These are phyloP conservation scores for Dunaliella primolecta DNA, from an alignment of 139 green algal species.

Conservation along the genomic window DNA sequence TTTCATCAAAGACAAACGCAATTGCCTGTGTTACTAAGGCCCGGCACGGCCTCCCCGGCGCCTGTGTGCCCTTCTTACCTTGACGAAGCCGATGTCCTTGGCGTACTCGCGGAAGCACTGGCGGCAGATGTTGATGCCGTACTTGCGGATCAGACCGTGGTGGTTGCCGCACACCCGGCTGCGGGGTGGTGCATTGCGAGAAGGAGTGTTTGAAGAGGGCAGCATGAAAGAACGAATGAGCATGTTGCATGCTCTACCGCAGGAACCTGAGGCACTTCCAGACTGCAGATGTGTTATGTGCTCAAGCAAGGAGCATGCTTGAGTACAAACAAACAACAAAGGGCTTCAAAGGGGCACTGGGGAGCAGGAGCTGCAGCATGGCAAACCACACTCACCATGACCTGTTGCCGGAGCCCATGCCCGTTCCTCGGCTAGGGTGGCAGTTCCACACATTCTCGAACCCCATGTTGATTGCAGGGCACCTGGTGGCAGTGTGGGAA, in stretches of 20 bases:
- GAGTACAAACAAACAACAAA: neutral
- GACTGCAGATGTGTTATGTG: too few species aligned
- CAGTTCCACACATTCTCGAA: conserved; percentile 93
- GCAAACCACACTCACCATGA: conserved; percentile 27
- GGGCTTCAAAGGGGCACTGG: neutral
- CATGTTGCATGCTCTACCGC: neutral
- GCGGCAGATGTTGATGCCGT: conserved; percentile 97
- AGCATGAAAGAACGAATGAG: neutral
- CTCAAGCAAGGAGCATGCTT: too few species aligned
- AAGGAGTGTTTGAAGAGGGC: neutral
- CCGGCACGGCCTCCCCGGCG: too few species aligned
- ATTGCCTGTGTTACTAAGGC: neutral
- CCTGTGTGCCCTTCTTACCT: too few species aligned
- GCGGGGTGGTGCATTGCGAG: conserved; percentile 25
- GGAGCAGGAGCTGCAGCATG: neutral
- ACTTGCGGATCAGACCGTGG: conserved; percentile 97
- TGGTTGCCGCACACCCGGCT: conserved; percentile 97
- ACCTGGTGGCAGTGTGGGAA: neutral
- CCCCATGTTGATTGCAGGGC: conserved; percentile 73
- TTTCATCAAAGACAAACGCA: neutral
- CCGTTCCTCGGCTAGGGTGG: conserved; percentile 86
- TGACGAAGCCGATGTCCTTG: conserved; percentile 95
- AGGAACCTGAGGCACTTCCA: neutral
- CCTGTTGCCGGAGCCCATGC: conserved; percentile 77
- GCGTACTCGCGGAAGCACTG: conserved; percentile 98